These are phyloP conservation scores for Curvularia hawaiiensis DNA, from an alignment of 2,329 filamentous ascomycete genomes.

Conservation along the genomic window DNA sequence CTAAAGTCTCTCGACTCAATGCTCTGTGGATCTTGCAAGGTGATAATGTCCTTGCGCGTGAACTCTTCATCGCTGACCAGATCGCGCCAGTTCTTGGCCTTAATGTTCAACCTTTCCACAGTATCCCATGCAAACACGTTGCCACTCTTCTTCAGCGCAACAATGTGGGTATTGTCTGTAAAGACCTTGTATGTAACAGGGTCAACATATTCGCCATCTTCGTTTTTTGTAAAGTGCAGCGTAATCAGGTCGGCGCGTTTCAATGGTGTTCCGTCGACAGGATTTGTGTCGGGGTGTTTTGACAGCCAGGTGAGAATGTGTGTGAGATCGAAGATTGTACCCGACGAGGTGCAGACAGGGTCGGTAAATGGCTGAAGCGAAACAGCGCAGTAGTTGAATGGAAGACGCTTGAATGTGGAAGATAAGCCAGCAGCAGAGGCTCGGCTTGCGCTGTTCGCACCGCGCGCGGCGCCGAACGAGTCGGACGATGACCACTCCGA, in stretches of 20 bases:
- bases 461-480: constrained; percentile 81
- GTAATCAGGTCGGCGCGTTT: constrained; percentile 84
- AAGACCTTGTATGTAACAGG: constrained; percentile 98
- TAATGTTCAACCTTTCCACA: constrained; percentile 92
- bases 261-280: constrained; percentile 79
- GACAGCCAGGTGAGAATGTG: constrained; percentile 94
- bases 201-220: constrained; percentile 89
- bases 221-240: constrained; percentile 90
- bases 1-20: constrained; percentile 80
- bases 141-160: constrained; percentile 82
- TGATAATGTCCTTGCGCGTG: constrained; percentile 89
- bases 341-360: constrained; percentile 86
- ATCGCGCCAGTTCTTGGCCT: constrained; percentile 94
- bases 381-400: constrained; percentile 97
- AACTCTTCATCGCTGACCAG: constrained; percentile 88
- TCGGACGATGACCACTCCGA: constrained; percentile 96
- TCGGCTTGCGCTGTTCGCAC: constrained; percentile 65
- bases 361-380: constrained; percentile 94
- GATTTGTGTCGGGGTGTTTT: constrained; percentile 91
- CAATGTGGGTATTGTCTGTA: constrained; percentile 96
- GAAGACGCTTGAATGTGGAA: constrained; percentile 81
- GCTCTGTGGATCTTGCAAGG: constrained; percentile 94
- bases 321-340: constrained; percentile 93
- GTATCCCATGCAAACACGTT: constrained; percentile 99
- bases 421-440: constrained; percentile 55